Percentiles rank a stretch among this genome's conserved stretches.
These are phyloP conservation scores for Naganishia vaughanmartiniae DNA, from an alignment of 768 basidiomycete genomes.

Conservation along the genomic window DNA sequence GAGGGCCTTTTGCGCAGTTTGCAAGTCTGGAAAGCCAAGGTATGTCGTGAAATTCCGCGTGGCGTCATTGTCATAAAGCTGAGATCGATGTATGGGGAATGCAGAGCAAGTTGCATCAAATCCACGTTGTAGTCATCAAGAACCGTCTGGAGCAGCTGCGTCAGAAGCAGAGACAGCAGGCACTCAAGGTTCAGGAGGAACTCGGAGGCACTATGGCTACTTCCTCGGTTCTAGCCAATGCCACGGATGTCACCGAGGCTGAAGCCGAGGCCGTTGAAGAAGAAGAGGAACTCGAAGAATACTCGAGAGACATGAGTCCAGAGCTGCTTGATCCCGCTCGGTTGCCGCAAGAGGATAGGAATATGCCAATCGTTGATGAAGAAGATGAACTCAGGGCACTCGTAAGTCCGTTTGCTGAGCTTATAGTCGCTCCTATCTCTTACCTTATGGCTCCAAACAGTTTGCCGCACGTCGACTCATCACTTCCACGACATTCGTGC, in stretches of 20 bases:
- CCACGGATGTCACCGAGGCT: conserved; percentile 53
- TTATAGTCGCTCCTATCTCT: neutral
- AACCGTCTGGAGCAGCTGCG: conserved; percentile 95
- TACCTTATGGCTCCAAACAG: conserved; percentile 53
- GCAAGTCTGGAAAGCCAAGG: conserved; percentile 96
- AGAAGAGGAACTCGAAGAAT: conserved; percentile 60
- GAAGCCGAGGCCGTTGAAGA: conserved; percentile 53
- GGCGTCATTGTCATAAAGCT: neutral
- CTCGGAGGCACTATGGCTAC: conserved; percentile 58
- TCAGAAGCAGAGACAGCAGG: conserved; percentile 92
- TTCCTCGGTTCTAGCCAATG: conserved; percentile 58
- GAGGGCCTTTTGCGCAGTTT: conserved; percentile 85
- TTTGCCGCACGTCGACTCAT: conserved; percentile 75
- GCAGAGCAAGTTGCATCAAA: conserved; percentile 81
- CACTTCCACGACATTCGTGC: conserved; percentile 80
- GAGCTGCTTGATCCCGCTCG: conserved; percentile 68
- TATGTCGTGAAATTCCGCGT: conserved; percentile 44
- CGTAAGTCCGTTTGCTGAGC: conserved; percentile 33
- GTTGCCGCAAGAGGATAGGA: conserved; percentile 72
- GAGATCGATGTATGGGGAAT: neutral
- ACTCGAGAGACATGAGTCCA: conserved; percentile 83
- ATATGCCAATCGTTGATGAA: conserved; percentile 72
- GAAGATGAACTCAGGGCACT: conserved; percentile 47
- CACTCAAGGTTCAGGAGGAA: conserved; percentile 88
- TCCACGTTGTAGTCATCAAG: conserved; percentile 94